Evolutionary conservation across 768 basidiomycete genomes (phyloP), one percentile per base, ranked within the genome.

Genomic region (Baorangia bicolor): DNA sequence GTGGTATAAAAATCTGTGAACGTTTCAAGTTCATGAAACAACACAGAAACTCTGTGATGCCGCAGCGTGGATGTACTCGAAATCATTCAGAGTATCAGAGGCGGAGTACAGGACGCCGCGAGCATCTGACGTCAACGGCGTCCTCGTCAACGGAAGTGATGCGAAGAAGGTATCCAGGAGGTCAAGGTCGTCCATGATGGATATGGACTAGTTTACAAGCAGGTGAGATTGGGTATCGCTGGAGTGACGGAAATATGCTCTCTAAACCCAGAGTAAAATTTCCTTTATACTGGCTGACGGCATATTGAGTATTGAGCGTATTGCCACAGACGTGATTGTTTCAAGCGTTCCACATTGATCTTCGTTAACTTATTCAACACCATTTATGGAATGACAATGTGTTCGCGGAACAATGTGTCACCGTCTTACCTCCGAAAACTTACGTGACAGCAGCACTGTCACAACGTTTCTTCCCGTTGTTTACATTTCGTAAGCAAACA

Each of bases 111-210:
- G 25, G 18, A 10, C 18, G 40, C 20, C 44, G 10, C 30, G 12
- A 9, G 31, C 27, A 18, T 50, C 50, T 18, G 50, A 6, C 4
- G 34, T 20, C 1, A 18, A n/a, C n/a, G n/a, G n/a, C n/a, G n/a
- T n/a, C n/a, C n/a, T n/a, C 4, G 34, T 20, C 1, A 18, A 27
- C 0, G 40, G 35, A 40, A 31, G 31, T 27, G 48, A 53, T 4
- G 30, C 16, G 38, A 45, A 58, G 34, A 33, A 5, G 5, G 13
- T 5, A 4, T 31, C 18, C 5, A 34, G 21, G 28, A 42, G 18
- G 31, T 8, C 31, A 12, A 63, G 1, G 21, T 52, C 31, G 16
- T 63, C 61, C 61, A 63, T 63, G 41, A 63, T 63, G 41, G 30
- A 25, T 40, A 25, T n/a, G 28, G 1, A 28, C 20, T 5, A 10